A percentile compares a stretch with the other conserved stretches of the same genome.
Conservation (phyloP, 176 grass and related monocot species). For the Oropetium thomaeum region DNA sequence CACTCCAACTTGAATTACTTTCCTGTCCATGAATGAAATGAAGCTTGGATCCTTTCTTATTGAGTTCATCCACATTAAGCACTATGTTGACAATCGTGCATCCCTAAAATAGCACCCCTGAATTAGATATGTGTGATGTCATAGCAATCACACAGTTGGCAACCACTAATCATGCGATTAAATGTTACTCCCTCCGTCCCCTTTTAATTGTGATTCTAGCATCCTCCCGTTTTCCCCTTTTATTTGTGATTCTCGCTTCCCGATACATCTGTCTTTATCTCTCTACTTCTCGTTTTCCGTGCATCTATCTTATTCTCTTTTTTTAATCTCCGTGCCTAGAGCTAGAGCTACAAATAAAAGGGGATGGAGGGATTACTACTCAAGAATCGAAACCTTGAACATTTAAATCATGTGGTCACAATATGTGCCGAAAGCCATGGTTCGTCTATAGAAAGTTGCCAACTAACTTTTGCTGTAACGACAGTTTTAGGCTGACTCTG, state of each 20-base stretch:
- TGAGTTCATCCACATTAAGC: neutral
- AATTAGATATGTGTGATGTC: neutral
- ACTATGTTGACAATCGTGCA: neutral
- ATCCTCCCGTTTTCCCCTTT: too few species aligned
- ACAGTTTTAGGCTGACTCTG: neutral
- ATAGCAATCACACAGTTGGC: neutral
- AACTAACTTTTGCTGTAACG: neutral
- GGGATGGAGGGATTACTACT: too few species aligned
- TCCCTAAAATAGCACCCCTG: neutral
- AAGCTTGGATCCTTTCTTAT: neutral
- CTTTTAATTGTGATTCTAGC: too few species aligned
- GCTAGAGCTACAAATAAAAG: too few species aligned
- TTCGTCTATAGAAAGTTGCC: neutral
- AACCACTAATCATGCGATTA: neutral
- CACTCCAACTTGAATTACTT: neutral
- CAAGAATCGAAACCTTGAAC: too few species aligned
- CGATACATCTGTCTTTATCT: too few species aligned
- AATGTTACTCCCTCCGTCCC: too few species aligned
- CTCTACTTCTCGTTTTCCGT: too few species aligned
- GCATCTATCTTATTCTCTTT: too few species aligned
- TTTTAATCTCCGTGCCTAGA: too few species aligned
- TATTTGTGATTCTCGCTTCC: too few species aligned
- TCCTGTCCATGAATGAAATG: neutral
- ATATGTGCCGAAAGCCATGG: neutral
- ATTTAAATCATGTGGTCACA: neutral